A percentile compares a stretch with the other conserved stretches of the same genome.
Conservation (phyloP, 352 stramenopile genomes). For the Aphanomyces cochlioides region DNA sequence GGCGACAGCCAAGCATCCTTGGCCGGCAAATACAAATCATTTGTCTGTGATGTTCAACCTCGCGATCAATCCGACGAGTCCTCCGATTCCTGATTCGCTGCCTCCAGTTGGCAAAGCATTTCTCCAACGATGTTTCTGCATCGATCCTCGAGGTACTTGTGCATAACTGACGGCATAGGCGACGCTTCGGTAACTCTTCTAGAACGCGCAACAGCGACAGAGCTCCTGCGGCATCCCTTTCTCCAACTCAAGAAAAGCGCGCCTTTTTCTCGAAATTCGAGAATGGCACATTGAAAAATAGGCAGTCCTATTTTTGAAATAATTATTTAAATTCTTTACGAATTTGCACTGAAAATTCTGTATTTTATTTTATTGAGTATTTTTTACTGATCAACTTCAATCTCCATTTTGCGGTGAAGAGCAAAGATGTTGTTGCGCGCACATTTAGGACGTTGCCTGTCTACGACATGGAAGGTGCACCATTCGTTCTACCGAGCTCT, state of each 20-base stretch:
- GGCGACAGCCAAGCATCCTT: conserved; percentile 68
- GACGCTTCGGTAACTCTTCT: not conserved
- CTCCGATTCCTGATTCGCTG: conserved; percentile 50
- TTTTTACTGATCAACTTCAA: conserved; percentile 12
- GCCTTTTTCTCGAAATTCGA: conserved; percentile 13
- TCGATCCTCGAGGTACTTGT: conserved; percentile 56
- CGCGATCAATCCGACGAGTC: conserved; percentile 48
- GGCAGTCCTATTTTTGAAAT: not conserved
- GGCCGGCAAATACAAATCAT: conserved; percentile 55
- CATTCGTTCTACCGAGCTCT: conserved; percentile 7
- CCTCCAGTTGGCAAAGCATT: conserved; percentile 53
- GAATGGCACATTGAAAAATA: conserved; percentile 10
- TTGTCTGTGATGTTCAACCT: conserved; percentile 68
- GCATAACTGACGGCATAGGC: not conserved
- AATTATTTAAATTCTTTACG: conserved; percentile 5
- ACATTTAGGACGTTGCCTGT: conserved; percentile 12
- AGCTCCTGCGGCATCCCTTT: conserved; percentile 58
- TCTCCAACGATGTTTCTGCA: conserved; percentile 62
- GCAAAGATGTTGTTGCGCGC: conserved; percentile 13
- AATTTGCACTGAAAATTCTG: not conserved
- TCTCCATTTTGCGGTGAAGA: not conserved
- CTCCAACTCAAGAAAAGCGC: conserved; percentile 29
- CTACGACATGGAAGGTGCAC: not conserved
- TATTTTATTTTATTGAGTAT: too few species aligned
- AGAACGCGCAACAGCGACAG: conserved; percentile 64